Evolutionary conservation across 805 yeast species (phyloP).

Genomic region (Metschnikowia rubicola): DNA sequence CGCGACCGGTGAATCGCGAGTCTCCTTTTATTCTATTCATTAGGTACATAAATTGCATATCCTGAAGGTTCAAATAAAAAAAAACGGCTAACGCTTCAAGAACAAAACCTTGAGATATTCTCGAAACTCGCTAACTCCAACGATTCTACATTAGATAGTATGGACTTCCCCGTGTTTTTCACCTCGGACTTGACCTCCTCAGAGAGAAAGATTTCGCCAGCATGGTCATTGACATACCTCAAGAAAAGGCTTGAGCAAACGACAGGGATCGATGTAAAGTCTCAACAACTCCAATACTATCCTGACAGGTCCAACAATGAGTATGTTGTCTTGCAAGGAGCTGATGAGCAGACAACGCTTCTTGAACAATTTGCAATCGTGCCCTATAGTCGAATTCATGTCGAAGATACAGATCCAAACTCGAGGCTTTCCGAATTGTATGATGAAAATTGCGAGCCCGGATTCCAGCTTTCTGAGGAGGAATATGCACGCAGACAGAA

Average conservation of each 20-base stretch:
- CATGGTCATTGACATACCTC: constrained; percentile 56
- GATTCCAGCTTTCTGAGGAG: constrained; percentile 49
- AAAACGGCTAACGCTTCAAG: too few relatives aligned
- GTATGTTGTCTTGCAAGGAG: constrained; percentile 24
- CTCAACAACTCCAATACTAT: constrained; percentile 51
- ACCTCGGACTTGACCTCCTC: constrained; percentile 68
- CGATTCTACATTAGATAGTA: not conserved
- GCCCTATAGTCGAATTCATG: constrained; percentile 51
- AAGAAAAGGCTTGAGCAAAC: constrained; percentile 57
- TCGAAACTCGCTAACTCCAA: too few relatives aligned
- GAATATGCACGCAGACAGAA: constrained; percentile 59
- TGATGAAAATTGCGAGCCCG: constrained; percentile 28
- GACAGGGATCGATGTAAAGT: constrained; percentile 67
- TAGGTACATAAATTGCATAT: too few relatives aligned
- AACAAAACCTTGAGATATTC: too few relatives aligned
- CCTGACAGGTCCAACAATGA: constrained; percentile 37
- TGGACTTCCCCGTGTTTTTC: constrained; percentile 51
- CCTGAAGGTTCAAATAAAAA: too few relatives aligned
- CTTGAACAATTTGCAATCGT: constrained; percentile 28
- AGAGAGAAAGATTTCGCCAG: constrained; percentile 60
- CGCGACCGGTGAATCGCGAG: too few relatives aligned
- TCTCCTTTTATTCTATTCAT: too few relatives aligned
- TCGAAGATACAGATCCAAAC: constrained; percentile 52
- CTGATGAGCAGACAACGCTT: constrained; percentile 16
- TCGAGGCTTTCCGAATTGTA: constrained; percentile 44